Evolutionary conservation across 2,329 filamentous ascomycete genomes (phyloP), one percentile per base, ranked within the genome.

Genomic region (Ceratocystis variospora): DNA sequence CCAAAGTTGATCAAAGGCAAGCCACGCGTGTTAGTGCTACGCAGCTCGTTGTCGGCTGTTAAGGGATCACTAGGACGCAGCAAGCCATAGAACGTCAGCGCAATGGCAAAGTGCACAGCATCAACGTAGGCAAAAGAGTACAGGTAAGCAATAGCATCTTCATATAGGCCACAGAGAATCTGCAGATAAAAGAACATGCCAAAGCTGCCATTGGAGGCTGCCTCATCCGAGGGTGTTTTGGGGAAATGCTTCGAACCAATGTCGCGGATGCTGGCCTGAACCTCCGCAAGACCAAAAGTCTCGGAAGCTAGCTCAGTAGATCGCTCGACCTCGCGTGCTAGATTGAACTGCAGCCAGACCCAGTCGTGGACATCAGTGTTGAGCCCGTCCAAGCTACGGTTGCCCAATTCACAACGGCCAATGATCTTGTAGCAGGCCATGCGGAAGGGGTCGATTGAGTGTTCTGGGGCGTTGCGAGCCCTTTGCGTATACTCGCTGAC

Each of bases 381-480:
- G 45, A 88, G 76, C 59, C 81, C 82, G 28, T 86, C 84, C 37
- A 88, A 75, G 70, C 80, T 84, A 69, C 86, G 82, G 74, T 86
- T 85, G 72, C 78, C 79, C 31, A 88, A 77, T 71, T 87, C 86
- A 71, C 85, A 87, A 59, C 86, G 90, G 59, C 95, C 94, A 71
- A 99, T 88, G 69, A 99, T 87, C 80, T 99, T 97, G 81, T 97
- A 97, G 75, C 94, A 96, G 61, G 93, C 92, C 85, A 96, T 92
- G 65, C 91, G 87, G 78, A 95, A 99, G 31, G 94, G 94, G 74
- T 99, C 94, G 69, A 95, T 86, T 1, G 89, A 89, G 73, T 92
- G 87, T 67, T 94, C 89, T 0, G 90, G 89, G 0, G 89, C 89
- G 72, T 95, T 90, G 70, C 90, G 87, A 31, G 87, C 83, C 59